Conservation (phyloP, 352 stramenopile species). For the Phytophthora rubi region DNA sequence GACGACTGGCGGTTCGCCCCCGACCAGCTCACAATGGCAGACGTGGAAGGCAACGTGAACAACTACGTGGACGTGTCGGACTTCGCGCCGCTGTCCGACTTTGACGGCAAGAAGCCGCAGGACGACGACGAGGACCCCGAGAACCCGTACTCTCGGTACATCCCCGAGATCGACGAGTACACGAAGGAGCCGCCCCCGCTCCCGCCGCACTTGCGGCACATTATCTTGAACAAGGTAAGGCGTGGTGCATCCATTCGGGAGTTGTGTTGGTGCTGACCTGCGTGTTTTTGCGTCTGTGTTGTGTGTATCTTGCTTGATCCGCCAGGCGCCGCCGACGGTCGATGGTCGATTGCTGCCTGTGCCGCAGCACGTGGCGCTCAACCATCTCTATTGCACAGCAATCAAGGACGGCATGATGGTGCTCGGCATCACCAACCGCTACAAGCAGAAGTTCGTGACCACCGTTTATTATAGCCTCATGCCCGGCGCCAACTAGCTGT, state of each 20-base stretch:
- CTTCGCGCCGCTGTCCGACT: conserved; percentile 91
- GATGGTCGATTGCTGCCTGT: conserved; percentile 96
- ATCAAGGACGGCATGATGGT: conserved; percentile 99
- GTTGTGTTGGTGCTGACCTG: conserved; percentile 23
- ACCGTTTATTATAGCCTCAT: conserved; percentile 98
- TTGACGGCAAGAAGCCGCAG: conserved; percentile 53
- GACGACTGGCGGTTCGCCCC: conserved; percentile 98
- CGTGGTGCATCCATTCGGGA: conserved; percentile 2
- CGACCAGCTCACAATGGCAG: conserved; percentile 96
- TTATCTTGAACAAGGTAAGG: conserved; percentile 99
- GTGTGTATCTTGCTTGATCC: conserved; percentile 17
- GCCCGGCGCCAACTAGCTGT: conserved; percentile 77
- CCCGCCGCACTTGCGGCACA: conserved; percentile 98
- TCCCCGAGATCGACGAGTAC: conserved; percentile 99
- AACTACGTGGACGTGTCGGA: conserved; percentile 99
- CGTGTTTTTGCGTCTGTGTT: conserved; percentile 32
- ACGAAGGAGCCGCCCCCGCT: conserved; percentile 99
- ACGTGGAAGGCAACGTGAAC: conserved; percentile 99
- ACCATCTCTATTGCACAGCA: conserved; percentile 99
- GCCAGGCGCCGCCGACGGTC: conserved; percentile 90
- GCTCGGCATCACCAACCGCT: conserved; percentile 97
- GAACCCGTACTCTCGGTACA: conserved; percentile 95
- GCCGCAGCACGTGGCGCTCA: conserved; percentile 98
- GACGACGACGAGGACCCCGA: conserved; percentile 83
- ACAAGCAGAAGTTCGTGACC: conserved; percentile 98